phyloP scores from a whole-genome alignment of 1,139 yeast genomes.

The Geotrichum phurueaensis region DNA sequence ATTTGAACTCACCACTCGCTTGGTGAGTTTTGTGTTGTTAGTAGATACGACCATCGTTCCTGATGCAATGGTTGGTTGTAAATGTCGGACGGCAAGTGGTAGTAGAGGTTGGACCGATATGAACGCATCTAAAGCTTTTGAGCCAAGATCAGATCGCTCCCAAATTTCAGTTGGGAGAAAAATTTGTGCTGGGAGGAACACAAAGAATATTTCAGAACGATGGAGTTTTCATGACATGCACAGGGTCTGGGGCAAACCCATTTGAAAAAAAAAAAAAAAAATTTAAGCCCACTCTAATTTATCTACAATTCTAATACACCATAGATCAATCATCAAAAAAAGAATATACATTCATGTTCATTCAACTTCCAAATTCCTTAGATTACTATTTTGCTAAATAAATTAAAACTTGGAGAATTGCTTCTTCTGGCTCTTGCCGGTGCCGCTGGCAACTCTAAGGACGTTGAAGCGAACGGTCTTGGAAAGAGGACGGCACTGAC shows the following conservation, averaged over 20 bases:
- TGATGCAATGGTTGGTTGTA: neutral
- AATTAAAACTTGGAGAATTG: conserved; percentile 93
- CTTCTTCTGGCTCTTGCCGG: conserved; percentile 57
- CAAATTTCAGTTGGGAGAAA: neutral
- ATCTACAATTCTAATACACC: neutral
- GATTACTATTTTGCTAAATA: neutral
- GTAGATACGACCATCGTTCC: neutral
- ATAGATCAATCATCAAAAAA: neutral
- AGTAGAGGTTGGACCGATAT: neutral
- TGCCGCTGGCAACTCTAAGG: conserved; percentile 87
- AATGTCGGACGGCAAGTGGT: neutral
- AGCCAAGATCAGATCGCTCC: neutral
- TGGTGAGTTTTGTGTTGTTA: neutral
- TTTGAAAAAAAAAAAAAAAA: neutral
- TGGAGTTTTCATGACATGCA: neutral
- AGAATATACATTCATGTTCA: neutral
- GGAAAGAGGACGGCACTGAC: conserved; percentile 99
- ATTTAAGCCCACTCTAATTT: neutral
- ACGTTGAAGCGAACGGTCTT: conserved; percentile 99
- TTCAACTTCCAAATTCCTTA: neutral
- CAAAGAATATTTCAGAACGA: neutral
- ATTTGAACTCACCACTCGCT: neutral
- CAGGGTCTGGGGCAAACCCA: neutral
- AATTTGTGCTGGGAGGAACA: neutral
- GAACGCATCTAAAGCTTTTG: neutral